Evolutionary conservation across 139 green algal genomes (phyloP).

Genomic region (Ettlia oleoabundans): DNA sequence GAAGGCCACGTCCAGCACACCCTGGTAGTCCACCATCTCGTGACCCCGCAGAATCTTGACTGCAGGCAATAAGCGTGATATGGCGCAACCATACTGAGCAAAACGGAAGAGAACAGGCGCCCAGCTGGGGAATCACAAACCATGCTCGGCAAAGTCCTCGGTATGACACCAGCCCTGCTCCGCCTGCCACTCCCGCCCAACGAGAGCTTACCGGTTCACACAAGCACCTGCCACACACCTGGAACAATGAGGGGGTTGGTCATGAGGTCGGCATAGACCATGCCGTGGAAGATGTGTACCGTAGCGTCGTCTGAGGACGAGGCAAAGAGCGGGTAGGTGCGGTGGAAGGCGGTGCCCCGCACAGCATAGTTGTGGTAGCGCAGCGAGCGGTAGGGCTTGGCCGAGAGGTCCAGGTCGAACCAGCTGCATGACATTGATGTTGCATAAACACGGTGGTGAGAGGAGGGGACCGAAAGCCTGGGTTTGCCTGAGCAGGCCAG

Average conservation of each 20-base stretch:
- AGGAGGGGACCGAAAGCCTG: not conserved
- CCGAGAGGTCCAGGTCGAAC: conserved; percentile 97
- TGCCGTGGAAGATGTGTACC: conserved; percentile 94
- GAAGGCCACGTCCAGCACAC: conserved; percentile 87
- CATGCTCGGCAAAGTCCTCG: no score
- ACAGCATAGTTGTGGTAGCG: conserved; percentile 82
- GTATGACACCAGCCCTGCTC: no score
- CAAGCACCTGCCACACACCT: conserved; percentile 13
- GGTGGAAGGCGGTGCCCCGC: conserved; percentile 86
- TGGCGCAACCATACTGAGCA: not conserved
- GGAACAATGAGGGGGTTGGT: conserved; percentile 98
- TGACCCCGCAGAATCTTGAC: conserved; percentile 74
- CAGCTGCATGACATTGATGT: conserved; percentile 57
- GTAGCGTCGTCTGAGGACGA: conserved; percentile 83
- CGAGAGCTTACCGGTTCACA: not conserved
- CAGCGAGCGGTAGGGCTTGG: conserved; percentile 91
- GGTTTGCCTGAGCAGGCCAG: no score
- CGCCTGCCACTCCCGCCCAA: no score
- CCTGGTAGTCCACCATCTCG: conserved; percentile 55
- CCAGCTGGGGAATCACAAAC: no score
- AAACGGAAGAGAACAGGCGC: no score
- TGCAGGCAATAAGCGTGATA: not conserved
- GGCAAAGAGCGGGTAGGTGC: conserved; percentile 91
- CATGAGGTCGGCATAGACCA: conserved; percentile 94
- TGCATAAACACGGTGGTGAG: no score